Evolutionary conservation across 2,329 filamentous ascomycete genomes (phyloP).

Genomic region (Pseudonectria foliicola): DNA sequence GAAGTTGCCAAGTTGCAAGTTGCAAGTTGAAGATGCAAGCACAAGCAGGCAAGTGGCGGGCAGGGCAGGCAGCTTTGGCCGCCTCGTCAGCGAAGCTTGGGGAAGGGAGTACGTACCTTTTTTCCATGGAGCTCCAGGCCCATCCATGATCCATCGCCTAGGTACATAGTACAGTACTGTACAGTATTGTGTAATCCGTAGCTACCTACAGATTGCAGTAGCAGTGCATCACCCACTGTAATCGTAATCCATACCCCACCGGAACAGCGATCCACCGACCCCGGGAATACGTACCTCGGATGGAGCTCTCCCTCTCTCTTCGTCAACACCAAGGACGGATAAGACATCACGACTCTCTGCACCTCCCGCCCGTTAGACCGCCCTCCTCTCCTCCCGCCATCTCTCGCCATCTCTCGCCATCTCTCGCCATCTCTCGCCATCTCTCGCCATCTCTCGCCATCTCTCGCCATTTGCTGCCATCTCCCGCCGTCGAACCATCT

Average conservation of each 20-base stretch:
- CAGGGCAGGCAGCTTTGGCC: conserved; percentile 19
- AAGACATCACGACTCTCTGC: neutral
- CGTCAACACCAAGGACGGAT: conserved; percentile 1
- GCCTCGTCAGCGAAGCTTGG: conserved; percentile 19
- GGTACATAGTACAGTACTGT: too few species aligned
- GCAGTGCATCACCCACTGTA: conserved; percentile 5
- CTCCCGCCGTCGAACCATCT: neutral
- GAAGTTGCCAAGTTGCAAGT: neutral
- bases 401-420: conserved; percentile 10
- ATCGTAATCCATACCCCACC: conserved; percentile 16
- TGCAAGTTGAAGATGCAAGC: conserved; percentile 2
- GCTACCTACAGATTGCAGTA: too few species aligned
- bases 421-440: conserved; percentile 2
- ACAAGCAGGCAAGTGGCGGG: neutral
- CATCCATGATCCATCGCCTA: too few species aligned
- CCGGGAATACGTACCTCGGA: conserved; percentile 10
- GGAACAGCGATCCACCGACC: conserved; percentile 24
- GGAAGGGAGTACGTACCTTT: neutral
- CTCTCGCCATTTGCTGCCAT: neutral
- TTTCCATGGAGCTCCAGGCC: conserved; percentile 8
- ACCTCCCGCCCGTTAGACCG: too few species aligned
- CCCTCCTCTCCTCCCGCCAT: too few species aligned
- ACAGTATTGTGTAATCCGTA: too few species aligned
- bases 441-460: conserved; percentile 3
- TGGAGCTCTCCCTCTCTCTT: neutral